These are phyloP conservation scores for Mycena alexandri DNA, from an alignment of 768 basidiomycete species.

Conservation along the genomic window DNA sequence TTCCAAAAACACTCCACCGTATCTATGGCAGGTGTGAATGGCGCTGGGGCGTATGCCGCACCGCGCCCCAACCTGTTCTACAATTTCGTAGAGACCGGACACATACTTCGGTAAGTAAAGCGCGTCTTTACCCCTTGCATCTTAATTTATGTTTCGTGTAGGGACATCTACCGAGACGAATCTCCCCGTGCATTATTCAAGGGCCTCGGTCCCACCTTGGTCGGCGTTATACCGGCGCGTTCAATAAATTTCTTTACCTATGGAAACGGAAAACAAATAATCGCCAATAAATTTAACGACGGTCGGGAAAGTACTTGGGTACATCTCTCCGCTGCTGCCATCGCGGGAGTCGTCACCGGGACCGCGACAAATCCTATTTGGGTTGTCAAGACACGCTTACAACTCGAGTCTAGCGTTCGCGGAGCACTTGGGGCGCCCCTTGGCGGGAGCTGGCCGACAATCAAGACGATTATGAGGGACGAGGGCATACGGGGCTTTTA, in stretches of 20 bases:
- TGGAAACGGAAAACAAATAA: conserved; percentile 94
- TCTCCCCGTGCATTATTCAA: conserved; percentile 92
- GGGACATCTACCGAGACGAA: conserved; percentile 91
- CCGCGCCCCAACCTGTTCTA: conserved; percentile 73
- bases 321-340: conserved; percentile 87
- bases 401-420: conserved; percentile 60
- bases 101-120: conserved; percentile 81
- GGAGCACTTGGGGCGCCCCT: conserved; percentile 43
- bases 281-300: conserved; percentile 85
- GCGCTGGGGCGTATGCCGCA: conserved; percentile 52
- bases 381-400: conserved; percentile 98
- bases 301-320: conserved; percentile 87
- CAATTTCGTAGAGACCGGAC: conserved; percentile 95
- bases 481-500: conserved; percentile 93
- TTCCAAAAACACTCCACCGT: conserved; percentile 64
- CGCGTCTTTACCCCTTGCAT: background rate
- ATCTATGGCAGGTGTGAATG: conserved; percentile 54
- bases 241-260: conserved; percentile 99
- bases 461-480: conserved; percentile 79
- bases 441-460: conserved; percentile 70
- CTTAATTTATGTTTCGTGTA: conserved; percentile 43
- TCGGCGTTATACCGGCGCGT: conserved; percentile 94
- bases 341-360: conserved; percentile 89
- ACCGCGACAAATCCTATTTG: conserved; percentile 98
- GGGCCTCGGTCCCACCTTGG: conserved; percentile 93